phyloP scores from a whole-genome alignment of 2,329 filamentous ascomycete genomes.

The Phaeophleospora eucalypticola region DNA sequence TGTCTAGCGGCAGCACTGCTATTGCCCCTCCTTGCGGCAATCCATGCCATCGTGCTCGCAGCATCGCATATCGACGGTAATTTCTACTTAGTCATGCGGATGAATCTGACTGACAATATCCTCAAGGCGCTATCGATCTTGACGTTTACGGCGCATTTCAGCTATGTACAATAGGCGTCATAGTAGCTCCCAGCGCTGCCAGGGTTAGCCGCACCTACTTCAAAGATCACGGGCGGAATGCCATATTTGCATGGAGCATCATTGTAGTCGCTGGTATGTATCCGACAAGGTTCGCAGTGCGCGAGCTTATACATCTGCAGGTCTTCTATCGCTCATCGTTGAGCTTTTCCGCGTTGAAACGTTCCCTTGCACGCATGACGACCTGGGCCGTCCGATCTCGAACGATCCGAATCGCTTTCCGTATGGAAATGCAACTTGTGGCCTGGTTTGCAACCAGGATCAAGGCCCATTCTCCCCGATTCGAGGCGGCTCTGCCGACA shows the following conservation, averaged over 20 bases:
- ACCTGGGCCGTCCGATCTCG: slow-evolving; percentile 37
- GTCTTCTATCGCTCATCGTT: slow-evolving; percentile 58
- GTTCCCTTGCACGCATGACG: slow-evolving; percentile 41
- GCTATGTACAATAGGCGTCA: slow-evolving; percentile 61
- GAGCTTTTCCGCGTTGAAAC: slow-evolving; percentile 59
- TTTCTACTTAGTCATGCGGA: slow-evolving; percentile 20
- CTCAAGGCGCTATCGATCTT: slow-evolving; percentile 57
- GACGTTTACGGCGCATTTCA: slow-evolving; percentile 67
- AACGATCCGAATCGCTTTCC: slow-evolving; percentile 40
- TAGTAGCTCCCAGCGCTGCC: slow-evolving; percentile 61
- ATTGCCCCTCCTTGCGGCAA: slow-evolving; percentile 59
- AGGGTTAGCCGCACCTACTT: slow-evolving; percentile 62
- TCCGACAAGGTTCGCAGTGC: background rate
- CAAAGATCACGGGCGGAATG: slow-evolving; percentile 58
- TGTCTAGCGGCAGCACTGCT: slow-evolving; percentile 61
- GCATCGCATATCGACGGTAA: slow-evolving; percentile 56
- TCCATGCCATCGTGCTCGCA: slow-evolving; percentile 61
- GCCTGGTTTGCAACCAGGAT: slow-evolving; percentile 44
- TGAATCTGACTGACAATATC: background rate
- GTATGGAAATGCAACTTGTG: slow-evolving; percentile 44
- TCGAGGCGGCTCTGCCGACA: slow-evolving; percentile 52
- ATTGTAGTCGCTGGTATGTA: slow-evolving; percentile 54
- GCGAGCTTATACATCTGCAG: slow-evolving; percentile 30
- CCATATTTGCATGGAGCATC: slow-evolving; percentile 63
- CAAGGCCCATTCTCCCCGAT: slow-evolving; percentile 53